Conservation (phyloP, 257 asterid species). For the Apocynum venetum region DNA sequence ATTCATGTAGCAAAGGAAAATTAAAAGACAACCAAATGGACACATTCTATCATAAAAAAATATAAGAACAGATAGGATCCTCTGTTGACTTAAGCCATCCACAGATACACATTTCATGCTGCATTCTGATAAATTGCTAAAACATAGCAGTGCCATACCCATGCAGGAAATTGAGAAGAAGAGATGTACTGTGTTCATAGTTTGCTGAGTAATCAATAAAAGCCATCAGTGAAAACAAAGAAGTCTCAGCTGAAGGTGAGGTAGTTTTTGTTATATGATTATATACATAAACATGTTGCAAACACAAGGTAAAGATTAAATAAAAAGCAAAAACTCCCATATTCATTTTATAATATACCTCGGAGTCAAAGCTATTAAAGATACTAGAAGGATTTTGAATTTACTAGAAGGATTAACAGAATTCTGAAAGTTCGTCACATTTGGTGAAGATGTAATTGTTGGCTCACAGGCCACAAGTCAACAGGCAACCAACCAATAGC, state of each 20-base stretch:
- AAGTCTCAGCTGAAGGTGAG: background rate
- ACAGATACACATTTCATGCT: background rate
- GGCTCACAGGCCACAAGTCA: background rate
- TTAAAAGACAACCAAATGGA: background rate
- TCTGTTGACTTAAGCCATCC: background rate
- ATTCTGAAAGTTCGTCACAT: background rate
- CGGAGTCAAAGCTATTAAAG: background rate
- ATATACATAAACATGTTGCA: background rate
- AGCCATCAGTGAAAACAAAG: background rate
- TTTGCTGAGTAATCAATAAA: background rate
- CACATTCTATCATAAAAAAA: background rate
- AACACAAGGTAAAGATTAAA: background rate
- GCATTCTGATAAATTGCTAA: background rate
- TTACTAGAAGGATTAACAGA: background rate
- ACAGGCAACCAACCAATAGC: background rate
- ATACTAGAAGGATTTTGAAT: background rate
- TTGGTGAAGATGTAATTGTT: background rate
- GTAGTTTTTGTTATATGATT: background rate
- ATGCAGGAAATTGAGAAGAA: background rate
- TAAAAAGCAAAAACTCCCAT: no score
- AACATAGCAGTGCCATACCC: background rate
- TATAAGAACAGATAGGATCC: background rate
- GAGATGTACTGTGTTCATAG: background rate
- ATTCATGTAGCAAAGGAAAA: background rate
- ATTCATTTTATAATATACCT: no score